These are phyloP conservation scores for Lactifluus pinguis DNA, from an alignment of 768 basidiomycete genomes.

Conservation along the genomic window DNA sequence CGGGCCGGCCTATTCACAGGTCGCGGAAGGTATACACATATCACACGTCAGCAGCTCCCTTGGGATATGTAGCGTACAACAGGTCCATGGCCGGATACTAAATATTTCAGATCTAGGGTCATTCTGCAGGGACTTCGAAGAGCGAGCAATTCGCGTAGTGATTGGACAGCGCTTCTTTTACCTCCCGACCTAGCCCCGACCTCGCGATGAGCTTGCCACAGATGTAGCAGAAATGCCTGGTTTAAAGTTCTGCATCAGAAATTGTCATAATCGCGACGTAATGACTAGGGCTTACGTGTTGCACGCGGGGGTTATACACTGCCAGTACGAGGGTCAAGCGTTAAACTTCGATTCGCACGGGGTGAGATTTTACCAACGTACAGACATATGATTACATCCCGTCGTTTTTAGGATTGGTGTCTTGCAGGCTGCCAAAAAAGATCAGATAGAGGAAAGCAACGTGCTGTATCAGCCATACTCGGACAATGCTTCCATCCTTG, in stretches of 20 bases:
- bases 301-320: conserved; percentile 51
- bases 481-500: conserved; percentile 30
- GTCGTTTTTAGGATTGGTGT: conserved; percentile 42
- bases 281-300: conserved; percentile 29
- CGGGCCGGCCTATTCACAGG: neutral
- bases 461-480: conserved; percentile 14
- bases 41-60: neutral
- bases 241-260: neutral
- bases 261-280: neutral
- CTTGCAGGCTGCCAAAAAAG: conserved; percentile 31
- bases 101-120: neutral
- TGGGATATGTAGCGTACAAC: neutral
- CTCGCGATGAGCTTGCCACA: conserved; percentile 41
- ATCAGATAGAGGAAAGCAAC: neutral
- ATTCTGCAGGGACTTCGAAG: conserved; percentile 26
- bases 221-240: conserved; percentile 43
- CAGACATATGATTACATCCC: conserved; percentile 56
- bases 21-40: neutral
- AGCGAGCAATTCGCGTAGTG: conserved; percentile 30
- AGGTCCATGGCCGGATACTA: neutral
- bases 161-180: conserved; percentile 23
- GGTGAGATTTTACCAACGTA: conserved; percentile 24
- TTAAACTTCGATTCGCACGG: neutral
- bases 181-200: conserved; percentile 29
- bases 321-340: neutral